These are phyloP conservation scores for Rhodotorula graminis DNA, from an alignment of 768 basidiomycete genomes.

Conservation along the genomic window DNA sequence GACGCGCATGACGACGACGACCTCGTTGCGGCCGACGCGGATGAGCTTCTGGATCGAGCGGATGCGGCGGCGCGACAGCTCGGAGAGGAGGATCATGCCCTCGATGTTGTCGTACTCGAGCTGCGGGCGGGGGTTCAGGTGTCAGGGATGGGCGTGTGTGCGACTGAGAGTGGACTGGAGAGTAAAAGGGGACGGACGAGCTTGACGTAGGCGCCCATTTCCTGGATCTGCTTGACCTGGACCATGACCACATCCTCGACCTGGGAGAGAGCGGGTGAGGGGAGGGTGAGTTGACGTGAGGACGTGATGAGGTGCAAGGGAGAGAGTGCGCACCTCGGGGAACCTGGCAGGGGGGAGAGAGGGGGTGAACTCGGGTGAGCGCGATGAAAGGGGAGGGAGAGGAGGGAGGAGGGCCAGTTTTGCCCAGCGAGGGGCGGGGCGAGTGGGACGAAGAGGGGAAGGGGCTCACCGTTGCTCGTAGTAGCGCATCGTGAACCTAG, in stretches of 20 bases:
- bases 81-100: slow-evolving; percentile 99
- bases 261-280: slow-evolving; percentile 49
- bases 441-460: too few species aligned
- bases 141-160: neutral
- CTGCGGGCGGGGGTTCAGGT: slow-evolving; percentile 49
- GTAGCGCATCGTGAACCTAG: slow-evolving; percentile 21
- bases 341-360: slow-evolving; percentile 6
- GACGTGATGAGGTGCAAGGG: neutral
- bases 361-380: too few species aligned
- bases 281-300: neutral
- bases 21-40: slow-evolving; percentile 93
- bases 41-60: slow-evolving; percentile 97
- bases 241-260: slow-evolving; percentile 99
- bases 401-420: neutral
- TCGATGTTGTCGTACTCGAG: slow-evolving; percentile 99
- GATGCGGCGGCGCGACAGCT: slow-evolving; percentile 91
- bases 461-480: slow-evolving; percentile 15
- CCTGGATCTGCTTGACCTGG: slow-evolving; percentile 96
- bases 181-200: slow-evolving; percentile 54
- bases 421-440: too few species aligned
- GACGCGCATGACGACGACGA: slow-evolving; percentile 93
- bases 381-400: too few species aligned
- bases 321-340: slow-evolving; percentile 19
- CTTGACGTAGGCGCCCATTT: slow-evolving; percentile 99
- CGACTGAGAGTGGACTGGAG: neutral